Evolutionary conservation across 208 protist genomes (phyloP).

Genomic region (Angomonas desouzai): DNA sequence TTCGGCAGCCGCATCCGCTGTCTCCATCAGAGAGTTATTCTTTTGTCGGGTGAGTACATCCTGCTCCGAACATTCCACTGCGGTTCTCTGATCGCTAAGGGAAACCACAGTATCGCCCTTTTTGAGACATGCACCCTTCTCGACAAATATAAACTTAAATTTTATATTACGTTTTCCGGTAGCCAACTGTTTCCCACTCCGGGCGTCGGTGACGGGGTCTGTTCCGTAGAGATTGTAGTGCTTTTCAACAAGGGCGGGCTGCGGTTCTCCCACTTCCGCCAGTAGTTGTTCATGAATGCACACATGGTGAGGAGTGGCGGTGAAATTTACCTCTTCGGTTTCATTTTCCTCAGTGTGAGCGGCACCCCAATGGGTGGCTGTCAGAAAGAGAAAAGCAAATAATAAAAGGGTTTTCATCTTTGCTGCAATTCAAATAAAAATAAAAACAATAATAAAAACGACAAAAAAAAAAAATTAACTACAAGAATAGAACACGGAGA

Average conservation of each 20-base stretch:
- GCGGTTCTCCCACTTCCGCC: not conserved
- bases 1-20: constrained; percentile 15
- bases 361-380: too few relatives aligned
- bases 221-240: not conserved
- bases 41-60: constrained; percentile 42
- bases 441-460: too few relatives aligned
- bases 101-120: constrained; percentile 22
- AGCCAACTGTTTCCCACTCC: not conserved
- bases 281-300: constrained; percentile 10
- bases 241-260: not conserved
- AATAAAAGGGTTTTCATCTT: too few relatives aligned
- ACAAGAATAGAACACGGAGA: too few relatives aligned
- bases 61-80: constrained; percentile 18
- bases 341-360: not conserved
- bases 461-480: too few relatives aligned
- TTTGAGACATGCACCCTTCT: constrained; percentile 19
- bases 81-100: constrained; percentile 8
- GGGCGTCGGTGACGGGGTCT: not conserved
- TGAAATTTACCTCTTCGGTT: not conserved
- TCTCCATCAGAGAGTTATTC: constrained; percentile 8
- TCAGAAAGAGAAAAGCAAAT: too few relatives aligned
- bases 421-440: too few relatives aligned
- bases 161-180: constrained; percentile 20
- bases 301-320: constrained; percentile 2
- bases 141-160: constrained; percentile 21